These are phyloP conservation scores for Cadophora malorum DNA, from an alignment of 2,329 filamentous ascomycete species.

Conservation along the genomic window DNA sequence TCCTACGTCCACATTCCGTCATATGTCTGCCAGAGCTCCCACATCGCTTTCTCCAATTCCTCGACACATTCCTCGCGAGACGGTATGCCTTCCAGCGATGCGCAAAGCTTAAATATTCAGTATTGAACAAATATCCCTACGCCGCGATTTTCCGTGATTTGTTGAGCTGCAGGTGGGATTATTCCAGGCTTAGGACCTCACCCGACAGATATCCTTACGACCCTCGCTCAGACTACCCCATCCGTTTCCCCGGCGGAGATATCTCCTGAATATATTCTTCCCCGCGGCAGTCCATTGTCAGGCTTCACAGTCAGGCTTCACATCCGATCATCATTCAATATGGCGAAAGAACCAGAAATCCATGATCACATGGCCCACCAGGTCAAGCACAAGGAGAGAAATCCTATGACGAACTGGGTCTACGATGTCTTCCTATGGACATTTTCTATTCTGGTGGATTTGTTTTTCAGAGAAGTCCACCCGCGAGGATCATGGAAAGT, in stretches of 20 bases:
- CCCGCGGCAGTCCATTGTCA: not conserved
- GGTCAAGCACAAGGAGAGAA: constrained; percentile 58
- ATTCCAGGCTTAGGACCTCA: constrained; percentile 18
- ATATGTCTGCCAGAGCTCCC: not conserved
- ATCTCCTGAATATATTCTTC: constrained; percentile 1
- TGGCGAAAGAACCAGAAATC: constrained; percentile 34
- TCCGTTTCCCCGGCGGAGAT: constrained; percentile 4
- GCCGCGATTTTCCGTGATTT: constrained; percentile 19
- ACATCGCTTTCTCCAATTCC: not conserved
- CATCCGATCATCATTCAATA: constrained; percentile 17
- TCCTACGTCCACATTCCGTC: constrained; percentile 9
- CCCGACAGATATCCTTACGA: constrained; percentile 15
- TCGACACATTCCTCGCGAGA: not conserved
- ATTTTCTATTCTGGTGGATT: constrained; percentile 84
- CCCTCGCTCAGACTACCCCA: not conserved
- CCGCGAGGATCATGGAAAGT: constrained; percentile 95
- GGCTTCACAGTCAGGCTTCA: not conserved
- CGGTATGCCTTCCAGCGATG: constrained; percentile 13
- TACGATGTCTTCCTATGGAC: constrained; percentile 81
- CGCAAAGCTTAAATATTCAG: not conserved
- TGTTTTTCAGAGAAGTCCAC: constrained; percentile 98
- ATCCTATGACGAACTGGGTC: constrained; percentile 74
- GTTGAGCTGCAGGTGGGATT: constrained; percentile 27
- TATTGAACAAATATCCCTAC: not conserved
- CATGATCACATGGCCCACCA: constrained; percentile 37